Conservation (phyloP, 768 basidiomycete genomes). For the Exidia glandulosa region DNA sequence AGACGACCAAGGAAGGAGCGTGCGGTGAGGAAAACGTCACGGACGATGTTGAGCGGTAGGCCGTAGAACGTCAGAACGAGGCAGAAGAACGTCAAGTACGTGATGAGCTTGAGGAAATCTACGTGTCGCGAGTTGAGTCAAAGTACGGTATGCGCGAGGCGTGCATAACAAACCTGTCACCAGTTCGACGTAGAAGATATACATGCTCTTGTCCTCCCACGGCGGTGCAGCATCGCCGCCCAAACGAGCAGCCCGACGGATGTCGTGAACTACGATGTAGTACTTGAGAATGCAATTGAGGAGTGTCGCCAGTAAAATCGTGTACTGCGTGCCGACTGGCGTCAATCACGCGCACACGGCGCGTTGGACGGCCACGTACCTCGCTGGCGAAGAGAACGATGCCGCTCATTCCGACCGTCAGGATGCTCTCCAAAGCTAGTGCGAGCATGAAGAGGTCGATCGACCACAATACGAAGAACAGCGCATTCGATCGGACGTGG, state of each 20-base stretch:
- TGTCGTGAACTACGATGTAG: slow-evolving; percentile 66
- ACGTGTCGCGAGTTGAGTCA: background rate
- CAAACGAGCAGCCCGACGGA: slow-evolving; percentile 61
- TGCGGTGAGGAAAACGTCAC: slow-evolving; percentile 93
- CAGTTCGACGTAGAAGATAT: slow-evolving; percentile 88
- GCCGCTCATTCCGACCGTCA: slow-evolving; percentile 70
- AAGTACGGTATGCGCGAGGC: background rate
- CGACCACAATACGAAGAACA: slow-evolving; percentile 65
- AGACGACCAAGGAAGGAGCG: slow-evolving; percentile 84
- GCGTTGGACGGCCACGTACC: slow-evolving; percentile 36
- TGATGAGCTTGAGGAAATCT: slow-evolving; percentile 92
- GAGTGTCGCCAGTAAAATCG: slow-evolving; percentile 74
- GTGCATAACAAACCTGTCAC: slow-evolving; percentile 54
- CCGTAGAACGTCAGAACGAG: slow-evolving; percentile 93
- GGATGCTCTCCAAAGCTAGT: slow-evolving; percentile 69
- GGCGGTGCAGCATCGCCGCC: slow-evolving; percentile 80
- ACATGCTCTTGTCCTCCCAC: slow-evolving; percentile 99
- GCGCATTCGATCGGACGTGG: slow-evolving; percentile 67
- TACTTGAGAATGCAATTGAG: slow-evolving; percentile 77
- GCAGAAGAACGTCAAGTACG: slow-evolving; percentile 87
- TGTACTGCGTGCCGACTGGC: slow-evolving; percentile 55
- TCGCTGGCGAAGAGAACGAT: slow-evolving; percentile 96
- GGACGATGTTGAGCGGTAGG: slow-evolving; percentile 89
- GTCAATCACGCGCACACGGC: slow-evolving; percentile 5
- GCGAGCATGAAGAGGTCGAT: slow-evolving; percentile 69